phyloP scores from a whole-genome alignment of 2,329 filamentous ascomycete species.

The Teratosphaeria nubilosa region DNA sequence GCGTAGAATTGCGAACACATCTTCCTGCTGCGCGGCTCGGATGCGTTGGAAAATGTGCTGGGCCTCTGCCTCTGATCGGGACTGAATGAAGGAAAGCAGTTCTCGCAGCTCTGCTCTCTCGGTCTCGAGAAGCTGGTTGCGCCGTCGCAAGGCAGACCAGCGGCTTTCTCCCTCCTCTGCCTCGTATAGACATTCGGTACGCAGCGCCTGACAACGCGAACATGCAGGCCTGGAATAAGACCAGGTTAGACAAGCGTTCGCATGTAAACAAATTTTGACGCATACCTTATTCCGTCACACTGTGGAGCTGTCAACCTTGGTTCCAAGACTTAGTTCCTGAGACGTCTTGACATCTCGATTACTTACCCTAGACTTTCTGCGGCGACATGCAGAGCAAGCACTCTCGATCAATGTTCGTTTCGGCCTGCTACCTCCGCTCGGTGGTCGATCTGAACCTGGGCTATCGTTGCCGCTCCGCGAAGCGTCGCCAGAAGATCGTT shows the following conservation, averaged over 20 bases:
- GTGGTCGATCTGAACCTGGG: background rate
- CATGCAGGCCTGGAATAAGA: slow-evolving; percentile 17
- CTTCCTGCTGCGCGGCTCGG: slow-evolving; percentile 12
- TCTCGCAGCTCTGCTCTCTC: slow-evolving; percentile 22
- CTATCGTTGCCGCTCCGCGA: background rate
- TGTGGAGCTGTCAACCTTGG: background rate
- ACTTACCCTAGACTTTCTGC: slow-evolving; percentile 14
- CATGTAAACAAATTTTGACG: background rate
- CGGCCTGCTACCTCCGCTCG: background rate
- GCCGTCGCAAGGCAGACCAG: slow-evolving; percentile 23
- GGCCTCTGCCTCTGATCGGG: slow-evolving; percentile 19
- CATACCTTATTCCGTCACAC: slow-evolving; percentile 10
- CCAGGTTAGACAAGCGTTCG: background rate
- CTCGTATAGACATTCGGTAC: slow-evolving; percentile 23
- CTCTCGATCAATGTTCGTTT: slow-evolving; percentile 17
- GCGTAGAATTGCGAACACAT: slow-evolving; percentile 15
- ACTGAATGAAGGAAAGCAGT: slow-evolving; percentile 18
- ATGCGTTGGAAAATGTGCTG: slow-evolving; percentile 21
- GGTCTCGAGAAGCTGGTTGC: slow-evolving; percentile 20
- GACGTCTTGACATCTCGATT: background rate
- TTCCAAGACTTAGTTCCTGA: background rate
- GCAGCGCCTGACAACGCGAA: slow-evolving; percentile 19
- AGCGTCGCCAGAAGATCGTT: background rate
- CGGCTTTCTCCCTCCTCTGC: slow-evolving; percentile 25
- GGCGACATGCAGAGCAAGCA: slow-evolving; percentile 14